Evolutionary conservation across 1,139 yeast genomes (phyloP).

Genomic region (Candida sp.): DNA sequence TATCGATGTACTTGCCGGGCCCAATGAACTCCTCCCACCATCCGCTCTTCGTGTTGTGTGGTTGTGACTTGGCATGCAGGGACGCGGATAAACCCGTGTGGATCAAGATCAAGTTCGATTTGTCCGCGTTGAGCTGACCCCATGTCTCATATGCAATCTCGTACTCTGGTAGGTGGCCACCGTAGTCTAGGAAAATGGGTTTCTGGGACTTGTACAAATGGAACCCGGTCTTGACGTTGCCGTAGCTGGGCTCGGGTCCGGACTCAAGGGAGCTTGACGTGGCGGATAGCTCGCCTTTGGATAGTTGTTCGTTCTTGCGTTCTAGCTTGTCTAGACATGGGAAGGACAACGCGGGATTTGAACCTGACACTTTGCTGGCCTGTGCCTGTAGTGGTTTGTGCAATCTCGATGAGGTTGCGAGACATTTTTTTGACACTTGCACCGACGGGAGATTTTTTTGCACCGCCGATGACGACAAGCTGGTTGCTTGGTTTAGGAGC

Average conservation of each 20-base stretch:
- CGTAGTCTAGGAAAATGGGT: slow-evolving; percentile 79
- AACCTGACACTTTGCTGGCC: slow-evolving; percentile 17
- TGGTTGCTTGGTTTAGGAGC: too few relatives aligned
- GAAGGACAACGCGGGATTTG: slow-evolving; percentile 73
- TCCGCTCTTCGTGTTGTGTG: slow-evolving; percentile 71
- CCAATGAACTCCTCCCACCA: slow-evolving; percentile 99
- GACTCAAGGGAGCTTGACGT: slow-evolving; percentile 44
- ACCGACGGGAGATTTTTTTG: background rate
- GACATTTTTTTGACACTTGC: background rate
- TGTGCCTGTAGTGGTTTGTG: slow-evolving; percentile 16
- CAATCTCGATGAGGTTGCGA: slow-evolving; percentile 1
- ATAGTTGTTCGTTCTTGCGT: slow-evolving; percentile 53
- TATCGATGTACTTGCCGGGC: slow-evolving; percentile 78
- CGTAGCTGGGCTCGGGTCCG: slow-evolving; percentile 89
- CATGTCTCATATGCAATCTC: slow-evolving; percentile 91
- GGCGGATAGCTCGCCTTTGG: slow-evolving; percentile 20
- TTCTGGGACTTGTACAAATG: slow-evolving; percentile 55
- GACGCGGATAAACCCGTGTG: slow-evolving; percentile 96
- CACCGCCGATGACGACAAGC: background rate
- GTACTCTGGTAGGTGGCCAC: slow-evolving; percentile 76
- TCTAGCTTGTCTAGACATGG: slow-evolving; percentile 89
- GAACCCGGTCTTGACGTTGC: slow-evolving; percentile 73
- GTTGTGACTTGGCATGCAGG: slow-evolving; percentile 91
- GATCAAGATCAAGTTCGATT: slow-evolving; percentile 73
- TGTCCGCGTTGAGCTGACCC: slow-evolving; percentile 58